Conservation (phyloP, 2,329 filamentous ascomycete genomes). For the Pestalotiopsis sp. region DNA sequence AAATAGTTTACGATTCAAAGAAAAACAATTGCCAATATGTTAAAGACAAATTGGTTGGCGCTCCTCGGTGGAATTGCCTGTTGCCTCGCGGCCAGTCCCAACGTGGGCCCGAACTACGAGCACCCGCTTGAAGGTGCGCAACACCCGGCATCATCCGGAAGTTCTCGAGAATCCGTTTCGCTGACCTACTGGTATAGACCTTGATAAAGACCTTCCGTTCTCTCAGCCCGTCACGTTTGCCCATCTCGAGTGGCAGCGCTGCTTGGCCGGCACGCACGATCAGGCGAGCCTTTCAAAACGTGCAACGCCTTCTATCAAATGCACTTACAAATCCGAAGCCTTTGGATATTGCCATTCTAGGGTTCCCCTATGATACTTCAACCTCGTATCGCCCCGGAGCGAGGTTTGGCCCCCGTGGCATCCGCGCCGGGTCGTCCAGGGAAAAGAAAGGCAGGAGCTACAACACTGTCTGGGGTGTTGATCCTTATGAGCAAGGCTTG, state of each 20-base stretch:
- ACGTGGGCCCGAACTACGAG: constrained; percentile 1
- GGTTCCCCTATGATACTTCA: constrained; percentile 2
- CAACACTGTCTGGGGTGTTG: constrained; percentile 12
- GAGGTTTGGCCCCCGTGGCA: not conserved
- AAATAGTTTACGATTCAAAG: not conserved
- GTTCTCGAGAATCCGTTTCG: rapidly evolving
- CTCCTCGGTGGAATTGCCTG: not conserved
- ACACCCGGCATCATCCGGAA: not conserved
- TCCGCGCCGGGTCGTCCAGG: constrained; percentile 2
- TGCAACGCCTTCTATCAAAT: not conserved
- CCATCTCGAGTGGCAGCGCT: constrained; percentile 13
- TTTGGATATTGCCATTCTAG: constrained; percentile 6
- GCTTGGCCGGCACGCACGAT: constrained; percentile 11
- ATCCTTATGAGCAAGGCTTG: constrained; percentile 11
- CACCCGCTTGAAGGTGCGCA: constrained; percentile 6
- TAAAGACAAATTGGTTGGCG: not conserved
- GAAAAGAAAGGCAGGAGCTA: constrained; percentile 14
- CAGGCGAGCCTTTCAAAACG: not conserved
- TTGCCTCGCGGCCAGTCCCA: not conserved
- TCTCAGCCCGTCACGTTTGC: constrained; percentile 14
- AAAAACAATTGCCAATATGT: not conserved
- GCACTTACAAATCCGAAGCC: not conserved
- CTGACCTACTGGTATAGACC: not conserved
- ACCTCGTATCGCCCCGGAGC: constrained; percentile 3
- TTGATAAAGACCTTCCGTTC: constrained; percentile 12